Evolutionary conservation across 169 alveolate species (phyloP), one percentile per base, ranked within the genome.

Genomic region (Plasmodium coatneyi): DNA sequence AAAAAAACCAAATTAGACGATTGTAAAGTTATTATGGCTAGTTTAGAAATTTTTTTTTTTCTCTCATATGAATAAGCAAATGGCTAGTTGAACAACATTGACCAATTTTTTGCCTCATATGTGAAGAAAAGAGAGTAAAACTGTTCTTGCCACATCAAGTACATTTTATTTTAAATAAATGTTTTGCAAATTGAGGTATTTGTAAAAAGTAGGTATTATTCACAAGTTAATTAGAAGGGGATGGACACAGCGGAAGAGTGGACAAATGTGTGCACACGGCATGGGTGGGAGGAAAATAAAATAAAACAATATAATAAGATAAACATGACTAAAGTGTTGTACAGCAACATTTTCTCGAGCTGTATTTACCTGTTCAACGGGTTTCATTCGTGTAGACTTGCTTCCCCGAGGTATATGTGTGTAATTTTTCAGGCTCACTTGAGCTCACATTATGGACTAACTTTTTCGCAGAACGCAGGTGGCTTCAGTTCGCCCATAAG

Each of bases 11-110:
- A 49, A 28, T 54, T 28, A 56, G 28, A 56, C 6, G 34, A 19
- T 43, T 79, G 84, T 79, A 25, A 79, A 5, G 36, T 2, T 66
- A 66, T 66, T 4, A 66, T 66, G 76, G 76, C 76, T 66, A 66
- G 76, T 1, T 66, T 22, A n/a, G 16, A 1, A 25, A 22, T 66
- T 60, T 60, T 66, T 66, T 66, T 66, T 60, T 60, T 60, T 60
- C 6, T 66, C 36, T 25, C 36, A 28, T 22, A 66, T 28, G 60
- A 49, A 49, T 66, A 22, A 66, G 76, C 16, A 9, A 66, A 66
- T 28, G 36, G 76, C 76, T 66, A 66, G 36, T 39, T 22, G 76
- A 66, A 2, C 36, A 5, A 7, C 76, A 66, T 66, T 66, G 41
- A n/a, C n/a, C 76, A 66, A 22, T 28, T 19, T 66, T 9, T 22